These are phyloP conservation scores for Wickerhamomyces silvicola DNA, from an alignment of 805 yeast species.

Conservation along the genomic window DNA sequence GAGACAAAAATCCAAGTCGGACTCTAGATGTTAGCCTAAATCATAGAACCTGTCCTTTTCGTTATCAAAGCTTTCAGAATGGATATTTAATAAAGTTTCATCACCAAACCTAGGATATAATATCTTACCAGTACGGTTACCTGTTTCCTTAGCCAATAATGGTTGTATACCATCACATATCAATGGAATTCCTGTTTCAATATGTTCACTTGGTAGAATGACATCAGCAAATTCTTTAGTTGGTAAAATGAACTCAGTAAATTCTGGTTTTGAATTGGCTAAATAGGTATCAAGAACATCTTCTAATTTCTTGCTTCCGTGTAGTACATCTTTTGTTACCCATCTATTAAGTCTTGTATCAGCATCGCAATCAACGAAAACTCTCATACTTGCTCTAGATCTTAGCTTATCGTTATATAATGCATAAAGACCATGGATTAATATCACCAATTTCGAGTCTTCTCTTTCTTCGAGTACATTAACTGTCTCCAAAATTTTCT, in stretches of 20 bases:
- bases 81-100: conserved; percentile 23
- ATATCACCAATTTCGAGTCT: conserved; percentile 28
- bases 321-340: conserved; percentile 36
- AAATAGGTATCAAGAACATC: conserved; percentile 40
- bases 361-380: conserved; percentile 78
- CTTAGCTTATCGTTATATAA: conserved; percentile 56
- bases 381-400: conserved; percentile 51
- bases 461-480: conserved; percentile 7
- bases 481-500: conserved; percentile 15
- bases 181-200: conserved; percentile 46
- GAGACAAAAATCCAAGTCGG: conserved; percentile 23
- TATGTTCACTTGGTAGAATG: conserved; percentile 66
- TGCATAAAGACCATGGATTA: conserved; percentile 78
- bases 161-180: conserved; percentile 60
- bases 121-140: conserved; percentile 2
- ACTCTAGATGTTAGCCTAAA: conserved; percentile 20
- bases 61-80: conserved; percentile 29
- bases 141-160: conserved; percentile 15
- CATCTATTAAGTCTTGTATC: conserved; percentile 80
- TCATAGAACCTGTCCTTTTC: conserved; percentile 41
- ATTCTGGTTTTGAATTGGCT: conserved; percentile 54
- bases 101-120: conserved; percentile 12
- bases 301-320: conserved; percentile 19
- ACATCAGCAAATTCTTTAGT: conserved; percentile 73
- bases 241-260: conserved; percentile 56